Evolutionary conservation across 768 basidiomycete genomes (phyloP).

Genomic region (Amanita pseudoporphyria): DNA sequence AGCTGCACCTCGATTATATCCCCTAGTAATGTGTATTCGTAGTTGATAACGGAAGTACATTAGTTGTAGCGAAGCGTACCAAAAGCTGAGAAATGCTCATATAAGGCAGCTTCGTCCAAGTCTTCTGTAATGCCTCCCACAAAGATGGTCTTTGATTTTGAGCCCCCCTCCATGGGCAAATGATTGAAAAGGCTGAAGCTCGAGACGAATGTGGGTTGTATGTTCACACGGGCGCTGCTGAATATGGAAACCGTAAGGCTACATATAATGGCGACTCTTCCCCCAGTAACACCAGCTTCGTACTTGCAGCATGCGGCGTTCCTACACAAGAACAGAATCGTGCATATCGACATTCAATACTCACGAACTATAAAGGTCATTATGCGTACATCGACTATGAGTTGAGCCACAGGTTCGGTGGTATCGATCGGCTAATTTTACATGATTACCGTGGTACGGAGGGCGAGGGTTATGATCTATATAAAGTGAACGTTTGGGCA

Average conservation of each 20-base stretch:
- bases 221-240: neutral
- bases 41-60: neutral
- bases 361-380: conserved; percentile 53
- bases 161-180: conserved; percentile 64
- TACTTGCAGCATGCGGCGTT: conserved; percentile 51
- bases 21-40: conserved; percentile 43
- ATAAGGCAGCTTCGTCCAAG: conserved; percentile 67
- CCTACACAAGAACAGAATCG: conserved; percentile 57
- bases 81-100: conserved; percentile 80
- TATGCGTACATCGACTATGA: conserved; percentile 75
- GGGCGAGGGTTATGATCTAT: conserved; percentile 43
- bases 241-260: conserved; percentile 19
- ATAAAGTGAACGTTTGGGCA: conserved; percentile 70
- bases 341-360: conserved; percentile 63
- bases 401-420: conserved; percentile 45
- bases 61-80: conserved; percentile 37
- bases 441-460: conserved; percentile 49
- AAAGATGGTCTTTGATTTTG: conserved; percentile 77
- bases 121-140: conserved; percentile 79
- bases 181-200: neutral
- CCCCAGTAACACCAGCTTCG: conserved; percentile 6
- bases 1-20: conserved; percentile 91
- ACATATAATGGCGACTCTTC: conserved; percentile 14
- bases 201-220: neutral
- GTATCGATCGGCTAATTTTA: conserved; percentile 25